Conservation (phyloP, 345 rosid species). For the Excoecaria agallocha region DNA sequence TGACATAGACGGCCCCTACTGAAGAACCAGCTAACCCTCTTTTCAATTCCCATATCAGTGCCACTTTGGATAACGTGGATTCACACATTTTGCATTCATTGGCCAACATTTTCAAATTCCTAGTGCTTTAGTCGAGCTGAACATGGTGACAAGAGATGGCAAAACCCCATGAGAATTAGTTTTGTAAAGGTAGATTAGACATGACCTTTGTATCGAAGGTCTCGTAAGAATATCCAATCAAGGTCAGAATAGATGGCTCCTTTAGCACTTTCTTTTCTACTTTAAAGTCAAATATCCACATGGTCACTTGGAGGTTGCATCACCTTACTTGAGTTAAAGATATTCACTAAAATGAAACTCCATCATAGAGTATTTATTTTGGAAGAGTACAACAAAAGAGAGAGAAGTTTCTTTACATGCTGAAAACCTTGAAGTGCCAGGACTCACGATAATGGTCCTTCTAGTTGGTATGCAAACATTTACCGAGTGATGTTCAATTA, state of each 20-base stretch:
- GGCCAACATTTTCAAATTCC: background rate
- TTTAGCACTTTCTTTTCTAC: background rate
- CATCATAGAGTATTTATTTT: too few species aligned
- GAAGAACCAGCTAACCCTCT: too few species aligned
- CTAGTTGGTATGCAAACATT: background rate
- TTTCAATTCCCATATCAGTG: too few species aligned
- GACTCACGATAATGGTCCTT: too few species aligned
- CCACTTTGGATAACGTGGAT: background rate
- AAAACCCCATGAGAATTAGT: background rate
- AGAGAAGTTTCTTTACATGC: too few species aligned
- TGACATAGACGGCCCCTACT: too few species aligned
- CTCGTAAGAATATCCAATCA: background rate
- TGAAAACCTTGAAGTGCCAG: too few species aligned
- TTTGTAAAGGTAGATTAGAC: background rate
- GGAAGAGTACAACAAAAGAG: too few species aligned
- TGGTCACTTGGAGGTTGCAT: too few species aligned
- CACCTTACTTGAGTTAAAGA: too few species aligned
- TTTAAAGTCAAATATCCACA: too few species aligned
- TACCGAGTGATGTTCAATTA: background rate
- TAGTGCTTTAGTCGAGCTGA: background rate
- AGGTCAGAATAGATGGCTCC: background rate
- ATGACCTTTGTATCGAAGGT: background rate
- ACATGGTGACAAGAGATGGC: background rate
- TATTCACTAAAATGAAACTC: too few species aligned
- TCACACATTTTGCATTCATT: background rate